Conservation (phyloP, 2,329 filamentous ascomycete species). For the Cladosporium halotolerans region DNA sequence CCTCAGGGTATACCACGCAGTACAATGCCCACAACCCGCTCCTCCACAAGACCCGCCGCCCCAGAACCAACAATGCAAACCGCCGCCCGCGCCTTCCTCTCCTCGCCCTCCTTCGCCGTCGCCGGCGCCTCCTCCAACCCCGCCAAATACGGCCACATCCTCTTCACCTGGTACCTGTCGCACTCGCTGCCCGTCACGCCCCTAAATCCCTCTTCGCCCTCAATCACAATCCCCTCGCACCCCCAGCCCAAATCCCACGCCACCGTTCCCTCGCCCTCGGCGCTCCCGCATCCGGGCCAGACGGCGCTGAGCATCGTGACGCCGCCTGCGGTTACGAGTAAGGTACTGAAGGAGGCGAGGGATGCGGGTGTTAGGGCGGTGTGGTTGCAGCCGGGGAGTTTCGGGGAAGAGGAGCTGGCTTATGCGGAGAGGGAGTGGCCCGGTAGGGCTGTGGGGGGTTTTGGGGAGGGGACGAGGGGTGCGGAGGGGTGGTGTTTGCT, state of each 20-base stretch:
- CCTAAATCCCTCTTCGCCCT: constrained; percentile 66
- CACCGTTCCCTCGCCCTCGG: constrained; percentile 59
- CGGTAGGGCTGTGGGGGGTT: constrained; percentile 61
- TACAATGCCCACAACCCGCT: no score
- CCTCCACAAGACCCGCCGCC: neutral
- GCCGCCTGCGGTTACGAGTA: constrained; percentile 68
- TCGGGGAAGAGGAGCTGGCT: constrained; percentile 65
- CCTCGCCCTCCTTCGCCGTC: constrained; percentile 73
- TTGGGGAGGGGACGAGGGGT: constrained; percentile 58
- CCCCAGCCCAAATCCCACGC: constrained; percentile 45
- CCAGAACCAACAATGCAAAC: constrained; percentile 50
- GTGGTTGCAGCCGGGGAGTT: constrained; percentile 89
- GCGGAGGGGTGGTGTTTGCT: constrained; percentile 80
- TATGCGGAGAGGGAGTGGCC: constrained; percentile 63
- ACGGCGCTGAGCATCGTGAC: constrained; percentile 85
- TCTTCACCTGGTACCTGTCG: constrained; percentile 81
- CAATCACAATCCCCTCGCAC: constrained; percentile 51
- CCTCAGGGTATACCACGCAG: no score
- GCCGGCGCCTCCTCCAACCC: constrained; percentile 83
- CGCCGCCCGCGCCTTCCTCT: constrained; percentile 72
- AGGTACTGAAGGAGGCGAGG: constrained; percentile 71
- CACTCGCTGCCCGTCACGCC: constrained; percentile 70
- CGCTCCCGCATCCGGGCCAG: constrained; percentile 58
- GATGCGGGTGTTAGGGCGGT: constrained; percentile 65
- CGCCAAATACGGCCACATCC: constrained; percentile 81